These are phyloP conservation scores for Penicillium nordicum DNA, from an alignment of 2,329 filamentous ascomycete genomes.

Conservation along the genomic window DNA sequence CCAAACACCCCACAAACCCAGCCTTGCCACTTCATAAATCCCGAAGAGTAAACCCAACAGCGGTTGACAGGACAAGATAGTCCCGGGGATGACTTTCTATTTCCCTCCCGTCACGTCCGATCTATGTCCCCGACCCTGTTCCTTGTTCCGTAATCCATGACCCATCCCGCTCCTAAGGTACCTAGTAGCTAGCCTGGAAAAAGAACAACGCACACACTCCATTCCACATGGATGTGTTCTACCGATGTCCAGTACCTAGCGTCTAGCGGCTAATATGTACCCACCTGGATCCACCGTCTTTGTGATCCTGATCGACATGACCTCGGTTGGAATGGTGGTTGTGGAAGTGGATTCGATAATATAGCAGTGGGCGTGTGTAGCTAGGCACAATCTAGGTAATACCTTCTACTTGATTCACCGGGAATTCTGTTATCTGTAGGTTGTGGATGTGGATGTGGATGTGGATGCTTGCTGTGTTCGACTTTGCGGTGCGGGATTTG, in stretches of 20 bases:
- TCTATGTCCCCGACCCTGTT: neutral
- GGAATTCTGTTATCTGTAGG: neutral
- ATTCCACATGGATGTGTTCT: neutral
- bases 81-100: neutral
- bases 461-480: neutral
- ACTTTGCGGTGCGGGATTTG: neutral
- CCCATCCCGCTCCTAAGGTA: neutral
- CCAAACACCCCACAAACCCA: neutral
- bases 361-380: neutral
- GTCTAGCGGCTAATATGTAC: neutral
- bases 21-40: neutral
- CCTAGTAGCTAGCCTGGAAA: neutral
- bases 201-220: neutral
- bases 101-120: neutral
- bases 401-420: too few species aligned
- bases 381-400: neutral
- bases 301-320: neutral
- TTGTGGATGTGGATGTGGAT: neutral
- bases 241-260: neutral
- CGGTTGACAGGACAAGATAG: neutral
- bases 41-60: neutral
- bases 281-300: neutral
- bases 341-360: neutral
- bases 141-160: neutral
- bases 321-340: neutral